Percentiles rank a stretch among this genome's conserved stretches.
Evolutionary conservation across 2,329 filamentous ascomycete genomes (phyloP).

Genomic region (Epichloe brachyelytri): DNA sequence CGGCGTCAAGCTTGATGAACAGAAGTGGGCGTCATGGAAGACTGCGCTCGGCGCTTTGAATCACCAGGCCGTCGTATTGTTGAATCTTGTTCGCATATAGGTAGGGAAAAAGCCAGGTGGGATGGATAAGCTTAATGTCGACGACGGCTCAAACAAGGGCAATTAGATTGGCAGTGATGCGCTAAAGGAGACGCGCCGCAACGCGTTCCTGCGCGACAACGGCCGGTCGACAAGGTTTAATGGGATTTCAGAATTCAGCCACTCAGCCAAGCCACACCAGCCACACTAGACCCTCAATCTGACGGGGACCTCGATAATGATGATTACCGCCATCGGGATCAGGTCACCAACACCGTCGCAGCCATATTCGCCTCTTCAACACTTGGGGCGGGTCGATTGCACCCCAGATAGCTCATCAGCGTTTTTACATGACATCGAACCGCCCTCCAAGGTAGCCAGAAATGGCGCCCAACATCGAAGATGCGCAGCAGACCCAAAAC

Average conservation of each 20-base stretch:
- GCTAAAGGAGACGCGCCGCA: slow-evolving; percentile 19
- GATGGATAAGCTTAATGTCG: not conserved
- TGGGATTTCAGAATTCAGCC: slow-evolving; percentile 13
- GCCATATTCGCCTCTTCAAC: not conserved
- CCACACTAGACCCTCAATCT: not conserved
- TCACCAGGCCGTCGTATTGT: not conserved
- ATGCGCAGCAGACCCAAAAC: slow-evolving; percentile 13
- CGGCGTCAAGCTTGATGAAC: slow-evolving; percentile 9
- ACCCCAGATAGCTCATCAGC: not conserved
- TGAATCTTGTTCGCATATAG: not conserved
- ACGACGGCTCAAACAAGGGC: not conserved
- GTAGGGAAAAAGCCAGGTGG: not conserved
- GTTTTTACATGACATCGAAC: slow-evolving; percentile 4
- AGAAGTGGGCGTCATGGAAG: slow-evolving; percentile 9
- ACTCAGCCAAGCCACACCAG: slow-evolving; percentile 2
- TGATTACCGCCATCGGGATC: not conserved
- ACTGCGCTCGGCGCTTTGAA: not conserved
- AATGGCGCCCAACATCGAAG: slow-evolving; percentile 21
- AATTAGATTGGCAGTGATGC: not conserved
- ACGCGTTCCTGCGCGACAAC: slow-evolving; percentile 19
- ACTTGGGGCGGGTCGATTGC: not conserved
- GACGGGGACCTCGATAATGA: not conserved
- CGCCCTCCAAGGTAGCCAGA: slow-evolving; percentile 17
- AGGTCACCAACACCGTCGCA: not conserved
- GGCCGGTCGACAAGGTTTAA: slow-evolving; percentile 17